Base-by-base conservation (phyloP, 1,284 basidiomycete genomes). In the Kalmanozyma brasiliensis region DNA sequence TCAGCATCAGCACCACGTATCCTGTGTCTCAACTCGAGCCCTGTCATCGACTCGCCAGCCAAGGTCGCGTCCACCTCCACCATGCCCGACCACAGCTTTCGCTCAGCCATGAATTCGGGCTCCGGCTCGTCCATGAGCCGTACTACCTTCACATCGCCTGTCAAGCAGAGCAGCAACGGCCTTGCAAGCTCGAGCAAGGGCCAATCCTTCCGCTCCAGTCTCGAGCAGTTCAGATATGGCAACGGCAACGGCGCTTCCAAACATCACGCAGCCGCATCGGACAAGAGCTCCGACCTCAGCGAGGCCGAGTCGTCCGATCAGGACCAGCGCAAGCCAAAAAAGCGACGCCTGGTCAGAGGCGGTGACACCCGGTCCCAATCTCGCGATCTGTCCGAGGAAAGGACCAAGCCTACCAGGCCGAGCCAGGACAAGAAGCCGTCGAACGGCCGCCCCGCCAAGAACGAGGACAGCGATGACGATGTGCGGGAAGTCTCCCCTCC, bases 191-290 rank as follows among this genome's bases (percentile, higher is more conserved):
- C 60, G 19, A 33, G 33, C 32, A 47, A 46, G 8, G n/a, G 35
- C 13, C 34, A 24, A 13, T 46, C 49, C 10, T 71, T 71, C 19
- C 35, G 48, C 9, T 62, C 62, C 17, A 58, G 47, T 11, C 49
- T 71, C 23, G 62, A 71, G 23, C 62, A 66, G 20, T 71, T 62
- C 58, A 61, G 52, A 38, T 71, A 62, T 30, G 48, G 40, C 22
- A 29, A 29, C 11, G 45, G 37, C 34, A 43, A n/a, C 29, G 32
- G 13, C 38, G 34, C 41, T 11, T 9, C 19, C 11, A 68, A 63
- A 33, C 53, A 43, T 19, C 16, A 55, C 6, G 33, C 26, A 17
- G 34, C 38, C 43, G 52, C 24, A 17, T 65, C 61, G 20, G 67
- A 64, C 36, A 45, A 65, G 36, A 70, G 61, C 37, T 70, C 67